A percentile compares a stretch with the other conserved stretches of the same genome.
phyloP scores from a whole-genome alignment of 495 filamentous ascomycete species.

The Daldinia caldariorum region DNA sequence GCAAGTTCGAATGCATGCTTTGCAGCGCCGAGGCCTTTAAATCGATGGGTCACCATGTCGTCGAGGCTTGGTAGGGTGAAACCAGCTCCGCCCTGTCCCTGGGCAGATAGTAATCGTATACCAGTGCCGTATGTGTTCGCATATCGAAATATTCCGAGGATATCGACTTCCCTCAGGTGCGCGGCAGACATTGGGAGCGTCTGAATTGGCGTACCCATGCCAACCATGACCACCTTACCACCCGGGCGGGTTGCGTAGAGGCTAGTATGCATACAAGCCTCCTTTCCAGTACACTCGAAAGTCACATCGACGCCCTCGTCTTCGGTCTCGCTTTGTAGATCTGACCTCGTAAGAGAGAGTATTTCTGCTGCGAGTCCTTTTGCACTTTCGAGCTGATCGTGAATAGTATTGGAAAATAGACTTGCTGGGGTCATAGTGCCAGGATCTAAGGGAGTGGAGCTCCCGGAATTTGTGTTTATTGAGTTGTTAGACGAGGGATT shows the following conservation, averaged over 20 bases:
- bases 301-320: constrained; percentile 77
- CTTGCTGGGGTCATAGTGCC: constrained; percentile 59
- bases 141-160: constrained; percentile 92
- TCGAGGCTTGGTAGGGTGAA: constrained; percentile 70
- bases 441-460: constrained; percentile 53
- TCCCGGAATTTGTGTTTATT: constrained; percentile 52
- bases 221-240: constrained; percentile 85
- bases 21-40: constrained; percentile 70
- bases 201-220: constrained; percentile 93
- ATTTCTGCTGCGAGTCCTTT: constrained; percentile 65
- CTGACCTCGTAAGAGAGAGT: constrained; percentile 55
- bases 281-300: constrained; percentile 93
- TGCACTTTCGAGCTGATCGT: constrained; percentile 65
- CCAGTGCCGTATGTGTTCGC: constrained; percentile 87
- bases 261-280: constrained; percentile 83
- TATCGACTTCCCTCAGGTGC: constrained; percentile 87
- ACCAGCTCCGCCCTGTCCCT: constrained; percentile 59
- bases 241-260: constrained; percentile 85
- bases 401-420: constrained; percentile 47
- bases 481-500: constrained; percentile 53
- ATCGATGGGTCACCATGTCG: constrained; percentile 79
- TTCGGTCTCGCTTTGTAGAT: constrained; percentile 54
- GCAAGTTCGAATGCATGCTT: constrained; percentile 82
- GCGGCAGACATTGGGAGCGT: constrained; percentile 86
- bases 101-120: constrained; percentile 70